Conservation (phyloP, 257 asterid genomes). For the Schizonepeta tenuifolia region DNA sequence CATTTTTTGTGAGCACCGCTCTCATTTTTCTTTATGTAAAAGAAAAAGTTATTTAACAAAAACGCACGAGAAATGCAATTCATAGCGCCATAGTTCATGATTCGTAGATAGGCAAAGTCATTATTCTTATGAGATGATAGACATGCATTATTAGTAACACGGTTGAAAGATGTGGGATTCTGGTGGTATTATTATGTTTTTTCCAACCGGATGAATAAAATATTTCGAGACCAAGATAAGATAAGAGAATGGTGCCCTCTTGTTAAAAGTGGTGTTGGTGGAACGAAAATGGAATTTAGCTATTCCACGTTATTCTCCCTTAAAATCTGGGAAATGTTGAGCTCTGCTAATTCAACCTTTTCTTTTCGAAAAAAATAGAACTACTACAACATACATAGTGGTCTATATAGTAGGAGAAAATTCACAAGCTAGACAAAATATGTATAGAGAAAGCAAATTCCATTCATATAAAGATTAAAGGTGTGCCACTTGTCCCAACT, state of each 20-base stretch:
- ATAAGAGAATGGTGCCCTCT: constrained; percentile 19
- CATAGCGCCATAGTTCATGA: no score
- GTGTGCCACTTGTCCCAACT: not conserved
- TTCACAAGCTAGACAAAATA: not conserved
- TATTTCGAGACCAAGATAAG: not conserved
- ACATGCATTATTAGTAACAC: constrained; percentile 9
- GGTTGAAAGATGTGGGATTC: constrained; percentile 20
- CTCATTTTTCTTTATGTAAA: no score
- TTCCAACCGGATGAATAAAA: not conserved
- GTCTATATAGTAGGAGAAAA: not conserved
- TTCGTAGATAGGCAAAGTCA: not conserved
- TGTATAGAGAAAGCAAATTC: not conserved
- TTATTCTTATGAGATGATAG: not conserved
- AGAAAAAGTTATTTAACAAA: no score
- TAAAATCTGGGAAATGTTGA: constrained; percentile 50
- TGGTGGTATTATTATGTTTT: constrained; percentile 29
- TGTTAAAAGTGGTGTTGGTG: constrained; percentile 35
- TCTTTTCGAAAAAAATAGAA: not conserved
- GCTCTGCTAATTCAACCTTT: constrained; percentile 29
- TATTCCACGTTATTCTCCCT: constrained; percentile 52
- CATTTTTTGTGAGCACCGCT: no score
- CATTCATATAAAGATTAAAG: not conserved
- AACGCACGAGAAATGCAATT: no score
- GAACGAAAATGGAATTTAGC: constrained; percentile 37
- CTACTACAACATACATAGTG: no score